Base-by-base conservation (phyloP, 768 basidiomycete genomes). In the Leccinum rimulosum region DNA sequence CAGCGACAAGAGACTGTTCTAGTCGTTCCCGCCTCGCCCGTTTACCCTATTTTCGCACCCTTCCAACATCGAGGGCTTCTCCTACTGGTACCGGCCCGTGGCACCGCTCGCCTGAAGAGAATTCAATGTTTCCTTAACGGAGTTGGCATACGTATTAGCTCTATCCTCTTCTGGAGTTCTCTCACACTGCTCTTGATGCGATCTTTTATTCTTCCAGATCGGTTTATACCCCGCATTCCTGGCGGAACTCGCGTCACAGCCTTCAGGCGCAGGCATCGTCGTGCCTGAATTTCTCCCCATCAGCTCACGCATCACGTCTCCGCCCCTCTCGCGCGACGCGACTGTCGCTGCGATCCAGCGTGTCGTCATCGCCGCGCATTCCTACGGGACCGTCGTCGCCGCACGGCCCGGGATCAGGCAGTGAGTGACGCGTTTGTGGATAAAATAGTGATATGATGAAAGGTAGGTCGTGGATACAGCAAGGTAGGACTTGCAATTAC, bases 41-140 rank as follows among this genome's bases (percentile, higher is more conserved):
- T 64, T 81, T 36, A 74, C 74, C 6, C 43, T 81, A 1, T 68
- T 85, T 22, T 85, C 84, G 7, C 71, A 66, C 17, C 51, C 64
- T 4, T 79, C 83, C 0, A 62, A 68, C 1, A 65, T 71, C 19
- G 58, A 66, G 1, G 65, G 75, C 1, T 50, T 82, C 10, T 73
- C 76, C 1, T 83, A 79, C 64, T 82, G 81, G 81, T 77, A 79
- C 59, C 73, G 77, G 3, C 78, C 80, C 3, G 22, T 22, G 22
- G 22, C 85, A 87, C 58, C 75, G 70, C 35, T 80, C 83, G 4
- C 55, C 52, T 9, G 74, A 73, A 2, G 82, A 80, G 60, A 71
- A 74, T 9, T 84, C 86, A 0, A 70, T 89, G 10, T 68, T 86
- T 88, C 64, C 63, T 89, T 1, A 87, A 89, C 56, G 87, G 87